phyloP scores from a whole-genome alignment of 2,329 filamentous ascomycete species.

The Volutella citrinella region DNA sequence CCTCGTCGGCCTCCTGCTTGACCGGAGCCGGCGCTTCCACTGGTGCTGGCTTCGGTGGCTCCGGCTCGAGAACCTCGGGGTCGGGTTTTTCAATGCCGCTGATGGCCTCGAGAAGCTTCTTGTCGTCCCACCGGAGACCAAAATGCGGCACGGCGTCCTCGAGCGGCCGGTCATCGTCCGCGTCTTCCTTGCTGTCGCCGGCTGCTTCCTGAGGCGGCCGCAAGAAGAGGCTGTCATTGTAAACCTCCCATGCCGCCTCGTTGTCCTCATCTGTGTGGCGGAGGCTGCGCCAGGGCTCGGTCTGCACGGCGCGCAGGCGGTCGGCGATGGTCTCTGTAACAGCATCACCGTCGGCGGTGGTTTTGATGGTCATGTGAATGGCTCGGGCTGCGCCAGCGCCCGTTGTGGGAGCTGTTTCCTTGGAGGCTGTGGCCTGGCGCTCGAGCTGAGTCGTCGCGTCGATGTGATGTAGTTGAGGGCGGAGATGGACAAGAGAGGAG shows the following conservation, averaged over 20 bases:
- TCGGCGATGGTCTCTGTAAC: conserved; percentile 70
- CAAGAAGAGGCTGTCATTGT: conserved; percentile 65
- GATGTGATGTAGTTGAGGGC: conserved; percentile 88
- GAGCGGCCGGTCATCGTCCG: conserved; percentile 19
- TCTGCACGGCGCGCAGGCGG: conserved; percentile 73
- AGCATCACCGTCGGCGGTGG: conserved; percentile 63
- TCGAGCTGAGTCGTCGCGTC: conserved; percentile 79
- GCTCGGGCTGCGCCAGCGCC: conserved; percentile 60
- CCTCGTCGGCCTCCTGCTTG: conserved; percentile 20
- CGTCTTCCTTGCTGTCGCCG: conserved; percentile 14
- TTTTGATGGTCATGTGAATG: conserved; percentile 85
- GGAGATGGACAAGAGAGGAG: conserved; percentile 79
- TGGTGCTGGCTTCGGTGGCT: conserved; percentile 14
- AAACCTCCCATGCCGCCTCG: conserved; percentile 71
- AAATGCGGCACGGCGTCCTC: conserved; percentile 38
- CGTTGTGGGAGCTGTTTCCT: conserved; percentile 30
- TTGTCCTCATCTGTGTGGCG: conserved; percentile 80
- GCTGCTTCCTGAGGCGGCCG: conserved; percentile 15
- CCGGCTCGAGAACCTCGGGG: background rate
- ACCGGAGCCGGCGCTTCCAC: conserved; percentile 25
- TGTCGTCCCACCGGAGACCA: conserved; percentile 41
- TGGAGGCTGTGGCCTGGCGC: conserved; percentile 38
- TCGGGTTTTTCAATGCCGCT: conserved; percentile 40
- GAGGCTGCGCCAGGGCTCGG: conserved; percentile 77
- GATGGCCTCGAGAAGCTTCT: conserved; percentile 43